Base-by-base conservation (phyloP, 768 basidiomycete genomes). In the Coprinellus aureogranulatus region DNA sequence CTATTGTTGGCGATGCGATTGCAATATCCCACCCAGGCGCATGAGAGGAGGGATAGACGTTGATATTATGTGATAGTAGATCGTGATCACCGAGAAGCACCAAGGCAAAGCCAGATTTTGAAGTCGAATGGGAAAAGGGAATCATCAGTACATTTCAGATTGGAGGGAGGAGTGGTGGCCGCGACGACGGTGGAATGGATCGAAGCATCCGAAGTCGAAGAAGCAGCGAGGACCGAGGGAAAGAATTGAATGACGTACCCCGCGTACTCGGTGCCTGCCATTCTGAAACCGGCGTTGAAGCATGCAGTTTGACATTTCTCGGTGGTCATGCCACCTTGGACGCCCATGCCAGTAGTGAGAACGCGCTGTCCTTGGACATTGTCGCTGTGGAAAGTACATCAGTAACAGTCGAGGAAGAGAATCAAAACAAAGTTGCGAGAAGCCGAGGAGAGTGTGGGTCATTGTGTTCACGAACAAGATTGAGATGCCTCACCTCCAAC, bases 261-360 rank as follows among this genome's bases (percentile, higher is more conserved):
- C 55, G 77, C 48, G 64, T 70, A 79, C 67, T 78, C 75, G 18
- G 77, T 66, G 53, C 75, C 76, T 44, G 78, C 66, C 28, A 74
- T 57, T 20, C 60, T 63, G 58, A 68, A 75, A 20, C 81, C 87
- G 51, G 77, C 76, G 40, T 75, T 73, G 69, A 84, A 85, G 69
- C 88, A 89, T 1, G 82, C 82, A 37, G 74, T 67, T 1, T 87
- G 83, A 69, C 88, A 89, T 31, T 73, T 74, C 59, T 82, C 81
- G 54, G 81, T 78, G 11, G 81, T 83, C 63, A 83, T 73, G 20
- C 72, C 65, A 14, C 79, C 80, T n/a, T 67, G 59, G 2, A 79
- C 75, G 8, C 61, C 65, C 31, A 67, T 66, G 1, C 69, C 72
- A 37, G 64, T 70, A 53, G 73, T 60, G n/a, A 83, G 70, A 0